Evolutionary conservation across 768 basidiomycete species (phyloP).

Genomic region (Suillus bovinus): DNA sequence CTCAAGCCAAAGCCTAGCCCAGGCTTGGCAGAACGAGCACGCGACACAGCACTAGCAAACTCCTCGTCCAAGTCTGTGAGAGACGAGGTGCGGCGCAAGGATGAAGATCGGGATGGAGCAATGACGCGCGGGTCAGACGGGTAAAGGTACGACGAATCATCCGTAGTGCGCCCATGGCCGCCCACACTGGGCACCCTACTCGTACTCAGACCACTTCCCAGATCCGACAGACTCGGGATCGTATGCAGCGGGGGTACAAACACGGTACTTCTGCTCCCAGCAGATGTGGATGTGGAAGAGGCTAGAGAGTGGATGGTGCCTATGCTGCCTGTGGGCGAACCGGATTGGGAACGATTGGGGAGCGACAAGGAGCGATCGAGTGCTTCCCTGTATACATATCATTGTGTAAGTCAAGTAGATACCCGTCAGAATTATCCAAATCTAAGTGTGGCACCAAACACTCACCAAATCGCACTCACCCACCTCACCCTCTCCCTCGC

Average conservation of each 20-base stretch:
- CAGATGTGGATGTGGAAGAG: constrained; percentile 41
- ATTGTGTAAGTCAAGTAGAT: not conserved
- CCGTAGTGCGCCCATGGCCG: constrained; percentile 47
- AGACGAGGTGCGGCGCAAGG: constrained; percentile 65
- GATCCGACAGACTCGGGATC: constrained; percentile 70
- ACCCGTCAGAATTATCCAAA: not conserved
- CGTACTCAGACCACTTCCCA: constrained; percentile 24
- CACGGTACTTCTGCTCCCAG: constrained; percentile 68
- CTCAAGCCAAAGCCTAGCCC: constrained; percentile 47
- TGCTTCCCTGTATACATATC: constrained; percentile 59
- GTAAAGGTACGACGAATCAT: constrained; percentile 73
- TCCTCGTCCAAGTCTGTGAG: constrained; percentile 75
- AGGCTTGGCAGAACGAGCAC: constrained; percentile 41
- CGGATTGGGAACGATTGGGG: constrained; percentile 41
- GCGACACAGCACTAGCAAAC: constrained; percentile 45
- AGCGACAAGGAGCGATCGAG: constrained; percentile 64
- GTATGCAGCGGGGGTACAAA: constrained; percentile 76
- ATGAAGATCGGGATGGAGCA: constrained; percentile 61
- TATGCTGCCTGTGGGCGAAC: constrained; percentile 60
- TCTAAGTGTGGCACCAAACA: constrained; percentile 13
- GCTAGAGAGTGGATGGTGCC: constrained; percentile 63
- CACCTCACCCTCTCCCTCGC: constrained; percentile 84
- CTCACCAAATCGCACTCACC: constrained; percentile 89
- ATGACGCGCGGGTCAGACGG: constrained; percentile 75
- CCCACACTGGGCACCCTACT: not conserved